These are phyloP conservation scores for Pichia cabralensis DNA, from an alignment of 805 yeast species.

Conservation along the genomic window DNA sequence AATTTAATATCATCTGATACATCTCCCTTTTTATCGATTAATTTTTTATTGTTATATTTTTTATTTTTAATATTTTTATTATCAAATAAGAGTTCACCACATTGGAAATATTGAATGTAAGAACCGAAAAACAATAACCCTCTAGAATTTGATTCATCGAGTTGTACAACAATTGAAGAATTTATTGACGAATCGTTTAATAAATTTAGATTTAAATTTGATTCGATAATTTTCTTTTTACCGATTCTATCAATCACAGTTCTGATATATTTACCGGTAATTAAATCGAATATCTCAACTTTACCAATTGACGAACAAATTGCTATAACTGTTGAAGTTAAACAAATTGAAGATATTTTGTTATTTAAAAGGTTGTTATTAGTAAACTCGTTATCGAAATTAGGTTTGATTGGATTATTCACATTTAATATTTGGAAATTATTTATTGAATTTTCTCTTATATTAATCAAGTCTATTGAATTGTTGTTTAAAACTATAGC, in stretches of 20 bases:
- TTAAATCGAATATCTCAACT: conserved; percentile 31
- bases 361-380: neutral
- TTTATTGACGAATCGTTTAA: no score
- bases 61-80: conserved; percentile 10
- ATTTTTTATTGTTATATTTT: conserved; percentile 4
- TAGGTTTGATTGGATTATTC: conserved; percentile 18
- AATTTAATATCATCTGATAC: conserved; percentile 24
- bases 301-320: conserved; percentile 36
- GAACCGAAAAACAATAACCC: conserved; percentile 36
- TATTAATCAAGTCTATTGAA: conserved; percentile 32
- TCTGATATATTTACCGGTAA: conserved; percentile 32
- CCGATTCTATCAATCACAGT: conserved; percentile 17
- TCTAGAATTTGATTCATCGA: conserved; percentile 16
- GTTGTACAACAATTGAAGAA: no score
- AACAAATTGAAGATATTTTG: conserved; percentile 17
- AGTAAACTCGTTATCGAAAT: conserved; percentile 3
- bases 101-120: conserved; percentile 35
- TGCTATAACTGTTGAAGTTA: conserved; percentile 23
- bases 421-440: conserved; percentile 1
- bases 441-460: conserved; percentile 23
- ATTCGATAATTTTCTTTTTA: conserved; percentile 12
- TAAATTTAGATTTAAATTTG: no score
- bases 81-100: conserved; percentile 28
- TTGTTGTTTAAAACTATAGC: conserved; percentile 31
- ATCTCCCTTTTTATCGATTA: conserved; percentile 13